Evolutionary conservation across 768 basidiomycete species (phyloP), one percentile per base, ranked within the genome.

Genomic region (Naganishia antarctica): DNA sequence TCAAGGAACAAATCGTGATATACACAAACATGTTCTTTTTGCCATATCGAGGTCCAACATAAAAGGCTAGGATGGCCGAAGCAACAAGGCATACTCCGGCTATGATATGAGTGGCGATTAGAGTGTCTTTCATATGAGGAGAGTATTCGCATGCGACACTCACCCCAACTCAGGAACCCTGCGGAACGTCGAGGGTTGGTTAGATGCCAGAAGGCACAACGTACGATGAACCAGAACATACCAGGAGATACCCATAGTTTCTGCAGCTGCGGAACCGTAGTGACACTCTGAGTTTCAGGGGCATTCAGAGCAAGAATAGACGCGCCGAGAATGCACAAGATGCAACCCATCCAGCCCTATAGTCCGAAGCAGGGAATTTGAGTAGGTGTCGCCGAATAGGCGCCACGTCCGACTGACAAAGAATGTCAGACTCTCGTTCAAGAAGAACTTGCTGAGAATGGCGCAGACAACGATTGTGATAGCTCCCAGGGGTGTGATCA

Each of bases 381-480:
- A n/a, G n/a, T n/a, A n/a, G n/a, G n/a, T n/a, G n/a, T n/a, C n/a
- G n/a, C n/a, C n/a, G n/a, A n/a, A n/a, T n/a, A n/a, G n/a, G n/a
- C n/a, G n/a, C n/a, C n/a, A n/a, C n/a, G n/a, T n/a, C n/a, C 9
- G 44, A 65, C 75, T 66, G 45, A 74, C 75, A 74, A 99, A 98
- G 78, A 97, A 90, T 37, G 87, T 89, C 46, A 99, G 83, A 60
- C 82, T 90, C 77, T 97, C 94, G 50, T 93, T 86, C 71, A 99
- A 87, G 80, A 98, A 90, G 68, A 94, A 81, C 31, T 90, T 92
- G 7, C 93, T 93, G 18, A 97, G 80, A 34, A 94, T 88, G 53
- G 93, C 92, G 76, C 87, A 94, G 68, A 98, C 82, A 69, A 99
- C 96, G 70, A 99, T 96, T 21, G 91, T 92, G 61, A 99, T 84